Percentiles rank a stretch among this genome's conserved stretches.
Conservation (phyloP, 2,329 filamentous ascomycete genomes). For the Fusarium pseudoanthophilum region DNA sequence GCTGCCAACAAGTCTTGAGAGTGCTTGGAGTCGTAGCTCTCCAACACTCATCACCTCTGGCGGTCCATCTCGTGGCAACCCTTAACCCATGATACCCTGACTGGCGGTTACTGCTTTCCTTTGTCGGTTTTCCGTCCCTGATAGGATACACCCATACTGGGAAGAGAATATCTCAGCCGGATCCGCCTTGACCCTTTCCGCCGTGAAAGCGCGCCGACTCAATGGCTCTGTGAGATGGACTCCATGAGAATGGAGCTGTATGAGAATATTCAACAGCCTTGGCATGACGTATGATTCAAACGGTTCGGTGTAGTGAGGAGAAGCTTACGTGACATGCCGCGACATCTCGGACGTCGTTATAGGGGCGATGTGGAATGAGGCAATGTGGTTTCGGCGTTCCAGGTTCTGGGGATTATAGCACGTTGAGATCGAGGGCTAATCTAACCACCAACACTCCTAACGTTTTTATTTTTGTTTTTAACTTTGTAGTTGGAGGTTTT, state of each 20-base stretch:
- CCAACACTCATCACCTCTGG: slow-evolving; percentile 35
- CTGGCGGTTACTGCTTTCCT: slow-evolving; percentile 17
- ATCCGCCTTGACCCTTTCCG: slow-evolving; percentile 13
- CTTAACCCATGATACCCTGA: slow-evolving; percentile 46
- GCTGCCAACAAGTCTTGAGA: slow-evolving; percentile 50
- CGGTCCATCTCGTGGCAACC: slow-evolving; percentile 31
- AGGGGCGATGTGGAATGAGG: slow-evolving; percentile 32
- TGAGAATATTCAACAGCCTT: slow-evolving; percentile 29
- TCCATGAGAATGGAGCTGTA: slow-evolving; percentile 15
- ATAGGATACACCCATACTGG: slow-evolving; percentile 38
- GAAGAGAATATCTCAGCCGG: slow-evolving; percentile 28
- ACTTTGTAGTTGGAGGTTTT: slow-evolving; percentile 29
- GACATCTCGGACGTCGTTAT: slow-evolving; percentile 11
- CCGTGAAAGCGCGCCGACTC: slow-evolving; percentile 8
- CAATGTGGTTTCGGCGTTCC: slow-evolving; percentile 44
- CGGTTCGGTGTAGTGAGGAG: slow-evolving; percentile 1
- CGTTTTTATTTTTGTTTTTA: slow-evolving; percentile 19
- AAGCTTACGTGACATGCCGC: slow-evolving; percentile 1
- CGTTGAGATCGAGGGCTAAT: slow-evolving; percentile 38
- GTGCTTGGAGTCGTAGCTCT: slow-evolving; percentile 19
- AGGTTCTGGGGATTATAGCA: slow-evolving; percentile 33
- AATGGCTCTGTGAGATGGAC: slow-evolving; percentile 3
- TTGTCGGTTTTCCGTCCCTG: slow-evolving; percentile 32
- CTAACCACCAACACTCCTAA: slow-evolving; percentile 34
- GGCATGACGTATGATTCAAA: slow-evolving; percentile 26